Evolutionary conservation across 2,329 filamentous ascomycete genomes (phyloP).

Genomic region (Ophiostoma novo-ulmi): DNA sequence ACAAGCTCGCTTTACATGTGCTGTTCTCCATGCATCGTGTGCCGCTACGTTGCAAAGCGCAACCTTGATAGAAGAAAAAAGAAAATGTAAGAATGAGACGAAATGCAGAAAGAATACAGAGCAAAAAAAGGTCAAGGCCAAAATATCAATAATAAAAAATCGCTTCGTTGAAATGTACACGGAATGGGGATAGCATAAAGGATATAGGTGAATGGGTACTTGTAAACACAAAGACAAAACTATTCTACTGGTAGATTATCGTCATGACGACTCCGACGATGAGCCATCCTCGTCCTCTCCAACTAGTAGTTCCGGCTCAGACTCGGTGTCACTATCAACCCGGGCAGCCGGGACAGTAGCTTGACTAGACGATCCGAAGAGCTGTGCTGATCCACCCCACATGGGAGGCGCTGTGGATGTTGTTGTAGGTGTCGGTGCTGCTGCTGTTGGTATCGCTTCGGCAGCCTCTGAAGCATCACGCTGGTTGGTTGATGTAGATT

Average conservation of each 20-base stretch:
- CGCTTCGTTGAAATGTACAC: constrained; percentile 11
- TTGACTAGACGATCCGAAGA: constrained; percentile 36
- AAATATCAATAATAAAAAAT: constrained; percentile 1
- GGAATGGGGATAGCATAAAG: background rate
- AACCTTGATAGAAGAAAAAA: background rate
- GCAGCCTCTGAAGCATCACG: background rate
- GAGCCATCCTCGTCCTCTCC: background rate
- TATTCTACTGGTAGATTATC: background rate
- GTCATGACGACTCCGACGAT: background rate
- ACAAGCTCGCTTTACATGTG: background rate
- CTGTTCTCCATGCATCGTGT: constrained; percentile 4
- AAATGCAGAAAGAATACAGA: background rate
- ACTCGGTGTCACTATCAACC: background rate
- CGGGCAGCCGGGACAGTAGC: background rate
- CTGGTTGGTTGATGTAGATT: background rate
- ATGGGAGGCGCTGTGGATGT: constrained; percentile 34
- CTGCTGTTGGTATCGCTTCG: background rate
- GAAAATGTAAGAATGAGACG: background rate
- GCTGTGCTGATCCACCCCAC: constrained; percentile 48
- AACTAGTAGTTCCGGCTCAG: background rate
- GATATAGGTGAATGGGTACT: background rate
- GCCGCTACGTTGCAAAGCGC: background rate
- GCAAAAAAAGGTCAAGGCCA: background rate
- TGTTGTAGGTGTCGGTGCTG: background rate
- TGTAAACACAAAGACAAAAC: background rate